phyloP scores from a whole-genome alignment of 129 eudicot genomes.

The Gnaphalium uliginosum region DNA sequence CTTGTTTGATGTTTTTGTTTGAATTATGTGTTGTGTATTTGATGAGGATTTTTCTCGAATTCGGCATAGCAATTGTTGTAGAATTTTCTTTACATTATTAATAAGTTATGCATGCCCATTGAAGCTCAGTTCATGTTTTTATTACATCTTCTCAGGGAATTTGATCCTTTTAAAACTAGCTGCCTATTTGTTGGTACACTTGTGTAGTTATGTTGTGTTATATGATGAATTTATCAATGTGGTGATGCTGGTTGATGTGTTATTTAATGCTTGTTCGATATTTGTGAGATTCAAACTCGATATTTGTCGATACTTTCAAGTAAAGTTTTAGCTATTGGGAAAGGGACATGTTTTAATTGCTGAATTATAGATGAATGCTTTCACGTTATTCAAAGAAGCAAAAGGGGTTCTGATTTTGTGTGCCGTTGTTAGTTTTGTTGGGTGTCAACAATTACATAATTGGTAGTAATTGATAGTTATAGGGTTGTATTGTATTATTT shows the following conservation, averaged over 20 bases:
- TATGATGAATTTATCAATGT: not conserved
- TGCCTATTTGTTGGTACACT: not conserved
- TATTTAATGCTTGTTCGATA: not conserved
- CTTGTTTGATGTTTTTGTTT: slow-evolving; percentile 35
- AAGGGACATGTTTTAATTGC: not conserved
- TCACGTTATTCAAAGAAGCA: not conserved
- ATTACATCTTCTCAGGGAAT: not conserved
- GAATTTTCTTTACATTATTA: slow-evolving; percentile 38
- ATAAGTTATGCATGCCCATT: slow-evolving; percentile 30
- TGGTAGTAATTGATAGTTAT: not conserved
- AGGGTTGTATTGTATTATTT: not conserved
- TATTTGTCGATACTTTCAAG: not conserved
- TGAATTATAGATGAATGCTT: not conserved
- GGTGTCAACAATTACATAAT: not conserved
- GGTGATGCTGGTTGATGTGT: not conserved
- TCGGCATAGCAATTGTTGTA: slow-evolving; percentile 47
- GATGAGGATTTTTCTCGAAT: slow-evolving; percentile 43
- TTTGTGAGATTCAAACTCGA: not conserved
- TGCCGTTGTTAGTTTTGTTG: not conserved
- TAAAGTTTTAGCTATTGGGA: not conserved
- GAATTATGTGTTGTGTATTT: slow-evolving; percentile 43
- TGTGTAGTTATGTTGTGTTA: not conserved
- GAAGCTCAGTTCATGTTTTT: slow-evolving; percentile 6
- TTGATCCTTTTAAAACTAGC: not conserved
- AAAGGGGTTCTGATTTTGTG: not conserved